Evolutionary conservation across 2,329 filamentous ascomycete genomes (phyloP).

Genomic region (Claviceps sp.): DNA sequence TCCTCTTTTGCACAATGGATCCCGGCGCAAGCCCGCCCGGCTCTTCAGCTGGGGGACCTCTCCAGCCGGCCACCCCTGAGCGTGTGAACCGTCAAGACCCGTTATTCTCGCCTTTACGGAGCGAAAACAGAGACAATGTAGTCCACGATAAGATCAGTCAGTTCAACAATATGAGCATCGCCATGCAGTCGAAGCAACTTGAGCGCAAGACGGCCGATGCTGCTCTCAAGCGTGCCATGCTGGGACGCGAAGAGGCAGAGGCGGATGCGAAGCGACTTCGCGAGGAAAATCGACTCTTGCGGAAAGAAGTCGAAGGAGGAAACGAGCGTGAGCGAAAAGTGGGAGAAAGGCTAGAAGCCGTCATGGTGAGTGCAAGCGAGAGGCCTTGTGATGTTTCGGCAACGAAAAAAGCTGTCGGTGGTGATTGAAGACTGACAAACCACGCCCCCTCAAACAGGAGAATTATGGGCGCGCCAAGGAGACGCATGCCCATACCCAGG

Average conservation of each 20-base stretch:
- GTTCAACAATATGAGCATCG: slow-evolving; percentile 56
- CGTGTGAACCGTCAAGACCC: slow-evolving; percentile 39
- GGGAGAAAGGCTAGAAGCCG: slow-evolving; percentile 50
- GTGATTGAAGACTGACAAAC: not conserved
- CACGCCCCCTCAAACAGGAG: slow-evolving; percentile 33
- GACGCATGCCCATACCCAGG: slow-evolving; percentile 51
- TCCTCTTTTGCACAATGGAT: slow-evolving; percentile 25
- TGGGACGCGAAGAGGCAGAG: slow-evolving; percentile 60
- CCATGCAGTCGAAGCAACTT: slow-evolving; percentile 44
- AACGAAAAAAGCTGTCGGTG: too few relatives aligned
- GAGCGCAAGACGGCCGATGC: slow-evolving; percentile 53
- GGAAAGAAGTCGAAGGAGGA: slow-evolving; percentile 49
- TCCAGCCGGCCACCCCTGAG: slow-evolving; percentile 49
- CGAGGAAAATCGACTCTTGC: slow-evolving; percentile 44
- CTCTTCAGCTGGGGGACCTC: slow-evolving; percentile 39
- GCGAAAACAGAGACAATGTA: slow-evolving; percentile 40
- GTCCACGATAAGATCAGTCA: slow-evolving; percentile 57
- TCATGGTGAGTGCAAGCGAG: slow-evolving; percentile 43
- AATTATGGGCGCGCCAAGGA: slow-evolving; percentile 58
- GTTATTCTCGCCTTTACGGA: slow-evolving; percentile 22
- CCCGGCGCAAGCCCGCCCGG: slow-evolving; percentile 33
- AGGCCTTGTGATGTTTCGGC: not conserved
- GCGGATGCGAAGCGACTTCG: slow-evolving; percentile 49
- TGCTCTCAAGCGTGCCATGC: slow-evolving; percentile 50
- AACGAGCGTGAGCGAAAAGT: slow-evolving; percentile 52